These are phyloP conservation scores for Venturia effusa DNA, from an alignment of 2,329 filamentous ascomycete genomes.

Conservation along the genomic window DNA sequence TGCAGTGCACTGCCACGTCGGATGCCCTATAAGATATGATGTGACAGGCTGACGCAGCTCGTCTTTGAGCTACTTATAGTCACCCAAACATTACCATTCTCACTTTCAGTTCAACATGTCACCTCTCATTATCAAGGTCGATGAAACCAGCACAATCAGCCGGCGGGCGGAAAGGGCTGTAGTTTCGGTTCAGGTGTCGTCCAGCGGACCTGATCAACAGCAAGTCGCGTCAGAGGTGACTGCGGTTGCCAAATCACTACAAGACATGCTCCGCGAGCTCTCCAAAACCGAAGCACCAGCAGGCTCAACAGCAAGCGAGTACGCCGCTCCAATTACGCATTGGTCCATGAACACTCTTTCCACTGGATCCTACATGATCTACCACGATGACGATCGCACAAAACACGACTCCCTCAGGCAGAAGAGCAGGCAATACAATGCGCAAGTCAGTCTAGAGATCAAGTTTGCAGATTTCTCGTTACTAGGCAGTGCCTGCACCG, in stretches of 20 bases:
- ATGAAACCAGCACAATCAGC: background rate
- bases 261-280: background rate
- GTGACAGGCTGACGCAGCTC: too few species aligned
- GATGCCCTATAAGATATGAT: background rate
- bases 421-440: slow-evolving; percentile 1
- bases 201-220: background rate
- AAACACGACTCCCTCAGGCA: background rate
- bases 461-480: background rate
- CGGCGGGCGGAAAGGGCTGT: background rate
- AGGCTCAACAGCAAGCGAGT: background rate
- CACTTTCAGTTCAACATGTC: background rate
- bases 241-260: background rate
- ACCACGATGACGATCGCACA: background rate
- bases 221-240: background rate
- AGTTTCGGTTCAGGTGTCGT: background rate
- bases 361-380: background rate
- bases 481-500: background rate
- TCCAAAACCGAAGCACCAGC: background rate
- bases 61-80: too few species aligned
- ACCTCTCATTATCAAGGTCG: background rate
- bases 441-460: background rate
- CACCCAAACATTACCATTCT: background rate
- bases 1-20: background rate
- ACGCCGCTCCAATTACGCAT: background rate
- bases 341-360: slow-evolving; percentile 6